Base-by-base conservation (phyloP, 148 eudicot species). In the Fagopyrum esculentum region DNA sequence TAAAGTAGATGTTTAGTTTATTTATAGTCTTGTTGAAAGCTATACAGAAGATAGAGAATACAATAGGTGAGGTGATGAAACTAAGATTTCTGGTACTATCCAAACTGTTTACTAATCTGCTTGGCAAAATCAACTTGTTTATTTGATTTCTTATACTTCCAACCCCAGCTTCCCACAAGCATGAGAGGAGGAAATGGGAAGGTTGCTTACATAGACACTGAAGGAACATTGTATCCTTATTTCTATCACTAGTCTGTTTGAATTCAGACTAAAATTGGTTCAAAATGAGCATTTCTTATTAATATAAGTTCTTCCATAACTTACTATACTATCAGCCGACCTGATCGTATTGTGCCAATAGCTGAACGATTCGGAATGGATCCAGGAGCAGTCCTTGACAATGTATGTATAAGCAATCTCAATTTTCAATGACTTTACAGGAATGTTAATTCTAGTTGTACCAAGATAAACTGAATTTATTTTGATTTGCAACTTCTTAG, bases 291-390 rank as follows among this genome's bases (percentile, higher is more conserved):
- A 12, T 35, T 45, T 11, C 15, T 55, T 78, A 52, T 59, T 9
- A 43, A 2, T 3, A 9, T 57, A 1, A 56, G 17, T 78, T 73
- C 64, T 56, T 74, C 79, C 89, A 83, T 79, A 49, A 87, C 85
- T 59, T 4, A 74, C 46, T 73, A 50, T 74, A 26, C 82, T 77
- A 66, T 63, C 80, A 95, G 97, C 81, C 97, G 97, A 57, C 97
- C 99, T 57, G 99, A 95, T 83, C 86, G 96, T 17, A 90, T 95
- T 75, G 92, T 95, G 73, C 94, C 99, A 10, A 95, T 95, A 75
- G 99, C 99, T 85, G 97, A 90, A 84, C 85, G 94, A 80, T 95
- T 92, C 81, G 99, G 97, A 74, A 92, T 95, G 99, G 99, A 95
- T 81, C 83, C 99, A 17, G 94, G 91, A 75, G 98, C 99, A 45